Evolutionary conservation across 257 asterid species (phyloP).

Genomic region (Nicotiana noctiflora): DNA sequence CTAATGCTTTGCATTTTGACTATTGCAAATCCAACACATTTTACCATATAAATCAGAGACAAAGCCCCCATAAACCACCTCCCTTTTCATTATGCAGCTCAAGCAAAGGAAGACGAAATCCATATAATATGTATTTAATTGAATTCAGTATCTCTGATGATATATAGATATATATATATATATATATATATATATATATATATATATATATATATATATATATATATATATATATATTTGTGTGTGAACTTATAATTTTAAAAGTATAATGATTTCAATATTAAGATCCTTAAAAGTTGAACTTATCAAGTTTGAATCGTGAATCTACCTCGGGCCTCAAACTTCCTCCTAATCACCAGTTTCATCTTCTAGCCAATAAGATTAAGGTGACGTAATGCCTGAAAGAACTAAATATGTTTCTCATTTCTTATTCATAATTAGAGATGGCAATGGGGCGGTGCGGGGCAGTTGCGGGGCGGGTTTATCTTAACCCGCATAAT

Average conservation of each 20-base stretch:
- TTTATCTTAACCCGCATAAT: too few species aligned
- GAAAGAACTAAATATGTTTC: neutral
- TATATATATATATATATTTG: neutral
- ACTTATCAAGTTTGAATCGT: neutral
- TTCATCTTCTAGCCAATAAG: neutral
- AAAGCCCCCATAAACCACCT: neutral
- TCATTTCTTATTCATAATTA: neutral
- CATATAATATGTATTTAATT: too few species aligned
- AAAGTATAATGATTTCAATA: neutral
- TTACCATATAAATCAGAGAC: neutral
- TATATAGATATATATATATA: too few species aligned
- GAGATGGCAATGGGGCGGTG: too few species aligned
- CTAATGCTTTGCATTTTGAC: neutral
- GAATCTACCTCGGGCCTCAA: neutral
- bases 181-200: too few species aligned
- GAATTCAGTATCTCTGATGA: too few species aligned
- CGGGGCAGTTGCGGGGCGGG: too few species aligned
- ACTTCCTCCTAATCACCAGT: neutral
- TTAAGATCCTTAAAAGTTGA: neutral
- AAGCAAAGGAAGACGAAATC: too few species aligned
- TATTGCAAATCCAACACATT: slow-evolving; percentile 7
- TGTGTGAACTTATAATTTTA: neutral
- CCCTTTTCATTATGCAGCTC: neutral
- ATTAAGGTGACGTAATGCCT: neutral
- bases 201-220: too few species aligned